Base-by-base conservation (phyloP, 208 protist genomes). In the Acanthamoeba sp. region DNA sequence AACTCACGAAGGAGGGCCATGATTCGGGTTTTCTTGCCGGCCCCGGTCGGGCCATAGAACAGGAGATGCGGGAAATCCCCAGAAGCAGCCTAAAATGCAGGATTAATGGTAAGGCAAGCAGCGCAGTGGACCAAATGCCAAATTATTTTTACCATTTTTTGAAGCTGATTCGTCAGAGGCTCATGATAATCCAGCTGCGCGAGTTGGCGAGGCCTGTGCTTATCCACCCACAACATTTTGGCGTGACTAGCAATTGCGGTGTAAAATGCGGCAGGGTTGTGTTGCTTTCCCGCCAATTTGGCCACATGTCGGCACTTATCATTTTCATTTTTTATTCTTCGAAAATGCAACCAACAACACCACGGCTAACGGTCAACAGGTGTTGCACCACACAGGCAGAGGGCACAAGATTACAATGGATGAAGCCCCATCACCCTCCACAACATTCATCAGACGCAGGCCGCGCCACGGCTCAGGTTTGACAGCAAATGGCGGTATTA, bases 171-270 rank as follows among this genome's bases (percentile, higher is more conserved):
- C 2, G 97, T 98, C 9, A 99, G 91, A 45, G 99, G 97, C 4
- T 97, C 95, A 95, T 99, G 98, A 55, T 99, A 98, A 91, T 99
- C 98, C 38, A 99, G 96, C 64, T 99, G 96, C 20, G 98, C 97
- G 2, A 99, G 97, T n/a, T 96, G 97, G 42, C 97, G 98, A 29
- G 99, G 99, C n/a, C 99, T 97, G 96, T 99, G 98, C 95, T 99
- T 99, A 96, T 99, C 99, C 27, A 99, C 98, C 99, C 99, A 99
- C 85, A 99, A 95, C 98, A 99, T 99, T 59, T 95, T 94, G 32
- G n/a, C 14, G n/a, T n/a, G n/a, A n/a, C n/a, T n/a, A n/a, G n/a
- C n/a, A n/a, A n/a, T n/a, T n/a, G n/a, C n/a, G n/a, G n/a, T n/a
- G n/a, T n/a, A n/a, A n/a, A n/a, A n/a, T n/a, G n/a, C n/a, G n/a